Evolutionary conservation across 1,139 yeast species (phyloP), one percentile per base, ranked within the genome.

Genomic region (Yamadazyma epiphylla): DNA sequence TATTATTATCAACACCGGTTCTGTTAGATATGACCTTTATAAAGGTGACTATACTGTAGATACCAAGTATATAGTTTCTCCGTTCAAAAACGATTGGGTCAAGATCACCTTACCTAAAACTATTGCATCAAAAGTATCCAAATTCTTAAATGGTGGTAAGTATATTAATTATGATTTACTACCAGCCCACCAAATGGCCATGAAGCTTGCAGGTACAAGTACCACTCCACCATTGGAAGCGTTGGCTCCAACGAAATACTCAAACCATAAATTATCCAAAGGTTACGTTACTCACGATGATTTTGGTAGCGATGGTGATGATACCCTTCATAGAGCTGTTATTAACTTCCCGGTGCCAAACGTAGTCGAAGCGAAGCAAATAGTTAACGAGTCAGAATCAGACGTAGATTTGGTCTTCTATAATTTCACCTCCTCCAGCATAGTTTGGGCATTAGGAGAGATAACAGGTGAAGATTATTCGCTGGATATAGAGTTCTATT

Each of bases 231-330:
- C 12, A 12, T 13, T 19, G 16, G 10, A 19, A 4, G n/a, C n/a
- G 13, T 12, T 11, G 19, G 8, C 17, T 13, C 9, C 23, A 26
- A 20, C 5, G 8, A 9, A 49, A 27, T 52, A 30, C 14, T 30
- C 38, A 11, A 23, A 28, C 7, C 28, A 28, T 9, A 34, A 49
- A 28, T 47, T 62, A 19, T 31, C 62, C 2, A 69, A 73, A 32
- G 97, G 98, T 0, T 84, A 84, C 46, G 80, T 78, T 0, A 88
- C 98, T 0, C 50, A 60, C 29, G 98, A 91, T 52, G 97, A 88
- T 48, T 70, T 73, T 45, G 97, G 96, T 0, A 55, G 63, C 38
- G 77, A 77, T 40, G 98, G 98, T 11, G 98, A 91, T 50, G 97
- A 91, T 49, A 87, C 95, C 0, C 62, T 71, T 2, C 98, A 91